phyloP scores from a whole-genome alignment of 164 flowering plant species.

The Annona cherimola region DNA sequence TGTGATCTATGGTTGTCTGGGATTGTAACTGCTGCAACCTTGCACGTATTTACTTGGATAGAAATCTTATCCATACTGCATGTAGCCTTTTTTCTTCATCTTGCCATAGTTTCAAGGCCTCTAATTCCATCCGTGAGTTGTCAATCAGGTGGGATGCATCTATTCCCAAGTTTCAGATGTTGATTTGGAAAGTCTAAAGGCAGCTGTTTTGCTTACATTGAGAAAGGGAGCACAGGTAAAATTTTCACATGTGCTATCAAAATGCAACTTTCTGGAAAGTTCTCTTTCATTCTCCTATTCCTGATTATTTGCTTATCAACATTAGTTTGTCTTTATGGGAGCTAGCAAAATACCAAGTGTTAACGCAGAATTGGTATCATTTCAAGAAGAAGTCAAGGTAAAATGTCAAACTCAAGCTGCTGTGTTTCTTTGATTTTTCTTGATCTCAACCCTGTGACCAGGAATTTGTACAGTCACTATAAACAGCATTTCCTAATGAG shows the following conservation, averaged over 20 bases:
- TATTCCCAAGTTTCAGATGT: slow-evolving; percentile 37
- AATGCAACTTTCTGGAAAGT: not conserved
- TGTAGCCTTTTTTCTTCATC: not conserved
- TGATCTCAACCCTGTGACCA: not conserved
- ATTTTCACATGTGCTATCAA: not conserved
- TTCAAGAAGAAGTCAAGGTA: slow-evolving; percentile 45
- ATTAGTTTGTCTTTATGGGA: slow-evolving; percentile 57
- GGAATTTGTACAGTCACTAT: not conserved
- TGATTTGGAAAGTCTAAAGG: slow-evolving; percentile 48
- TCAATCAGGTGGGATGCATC: slow-evolving; percentile 62
- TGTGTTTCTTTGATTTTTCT: too few species aligned
- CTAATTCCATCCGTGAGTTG: slow-evolving; percentile 1
- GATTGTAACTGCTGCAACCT: not conserved
- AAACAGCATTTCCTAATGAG: not conserved
- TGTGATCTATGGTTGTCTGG: not conserved
- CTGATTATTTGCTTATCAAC: slow-evolving; percentile 1
- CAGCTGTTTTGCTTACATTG: slow-evolving; percentile 37
- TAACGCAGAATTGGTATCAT: slow-evolving; percentile 25
- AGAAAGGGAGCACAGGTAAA: slow-evolving; percentile 55
- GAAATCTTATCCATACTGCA: not conserved
- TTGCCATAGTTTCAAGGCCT: slow-evolving; percentile 3
- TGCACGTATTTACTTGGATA: not conserved
- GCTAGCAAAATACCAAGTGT: slow-evolving; percentile 20
- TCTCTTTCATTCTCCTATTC: not conserved
- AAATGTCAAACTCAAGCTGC: not conserved